Conservation (phyloP, 2,329 filamentous ascomycete genomes). For the Penicillium crustosum region DNA sequence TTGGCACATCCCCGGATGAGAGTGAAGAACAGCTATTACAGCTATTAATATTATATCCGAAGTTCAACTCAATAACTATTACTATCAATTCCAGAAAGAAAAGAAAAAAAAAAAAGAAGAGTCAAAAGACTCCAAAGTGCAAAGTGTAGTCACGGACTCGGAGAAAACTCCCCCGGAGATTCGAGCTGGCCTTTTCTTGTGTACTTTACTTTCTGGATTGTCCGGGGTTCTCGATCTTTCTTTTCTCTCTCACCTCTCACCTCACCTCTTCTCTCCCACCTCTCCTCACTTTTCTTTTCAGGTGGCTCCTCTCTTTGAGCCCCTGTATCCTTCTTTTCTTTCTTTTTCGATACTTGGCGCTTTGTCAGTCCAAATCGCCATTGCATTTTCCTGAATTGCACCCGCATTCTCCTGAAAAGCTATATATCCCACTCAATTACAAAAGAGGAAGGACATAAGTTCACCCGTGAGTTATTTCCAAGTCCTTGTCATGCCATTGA, state of each 20-base stretch:
- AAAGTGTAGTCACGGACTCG: conserved; percentile 17
- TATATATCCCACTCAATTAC: conserved; percentile 6
- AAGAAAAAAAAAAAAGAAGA: neutral
- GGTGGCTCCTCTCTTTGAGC: conserved; percentile 17
- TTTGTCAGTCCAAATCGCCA: conserved; percentile 8
- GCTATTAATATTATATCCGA: neutral
- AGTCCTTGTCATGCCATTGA: neutral
- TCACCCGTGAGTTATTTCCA: conserved; percentile 9
- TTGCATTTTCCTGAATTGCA: conserved; percentile 9
- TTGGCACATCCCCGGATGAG: neutral
- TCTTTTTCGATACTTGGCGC: conserved; percentile 21
- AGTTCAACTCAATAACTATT: neutral
- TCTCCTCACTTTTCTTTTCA: conserved; percentile 16
- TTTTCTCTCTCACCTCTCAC: conserved; percentile 9
- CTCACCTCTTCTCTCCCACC: conserved; percentile 18
- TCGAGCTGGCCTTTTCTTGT: conserved; percentile 31
- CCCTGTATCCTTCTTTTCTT: conserved; percentile 21
- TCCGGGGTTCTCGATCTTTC: conserved; percentile 25
- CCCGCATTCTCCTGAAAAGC: conserved; percentile 9
- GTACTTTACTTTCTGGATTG: conserved; percentile 11
- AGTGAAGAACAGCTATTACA: neutral
- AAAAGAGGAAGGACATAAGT: neutral
- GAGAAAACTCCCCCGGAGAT: conserved; percentile 29
- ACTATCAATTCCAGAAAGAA: neutral
- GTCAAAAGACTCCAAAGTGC: neutral